Evolutionary conservation across 345 rosid species (phyloP).

Genomic region (Microthlaspi erraticum): DNA sequence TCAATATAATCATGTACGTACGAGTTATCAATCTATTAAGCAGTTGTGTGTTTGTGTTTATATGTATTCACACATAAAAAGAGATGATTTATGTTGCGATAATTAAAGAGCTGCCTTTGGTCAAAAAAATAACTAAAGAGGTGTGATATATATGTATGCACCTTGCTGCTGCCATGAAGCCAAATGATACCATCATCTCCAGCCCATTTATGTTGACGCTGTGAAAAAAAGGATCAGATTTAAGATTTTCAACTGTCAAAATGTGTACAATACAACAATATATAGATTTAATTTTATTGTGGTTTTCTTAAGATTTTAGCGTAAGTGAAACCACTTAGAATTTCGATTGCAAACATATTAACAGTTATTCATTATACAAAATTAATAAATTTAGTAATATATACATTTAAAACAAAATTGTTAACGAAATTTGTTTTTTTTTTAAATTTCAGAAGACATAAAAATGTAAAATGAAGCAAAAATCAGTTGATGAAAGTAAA

Average conservation of each 20-base stretch:
- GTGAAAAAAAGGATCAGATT: constrained; percentile 17
- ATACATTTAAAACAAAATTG: neutral
- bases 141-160: constrained; percentile 26
- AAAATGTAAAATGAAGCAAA: neutral
- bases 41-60: neutral
- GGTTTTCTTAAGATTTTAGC: too few relatives aligned
- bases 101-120: too few relatives aligned
- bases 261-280: too few relatives aligned
- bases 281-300: too few relatives aligned
- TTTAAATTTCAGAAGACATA: too few relatives aligned
- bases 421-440: neutral
- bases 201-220: constrained; percentile 73
- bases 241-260: too few relatives aligned
- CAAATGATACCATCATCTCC: constrained; percentile 80
- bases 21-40: neutral
- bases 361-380: neutral
- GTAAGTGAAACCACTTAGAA: neutral
- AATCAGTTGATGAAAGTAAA: neutral
- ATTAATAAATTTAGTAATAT: neutral
- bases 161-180: constrained; percentile 78
- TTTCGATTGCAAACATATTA: neutral
- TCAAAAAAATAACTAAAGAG: too few relatives aligned
- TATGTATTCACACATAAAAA: neutral
- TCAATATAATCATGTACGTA: neutral
- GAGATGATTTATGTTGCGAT: too few relatives aligned